Evolutionary conservation across 2,329 filamentous ascomycete genomes (phyloP).

Genomic region (Scopulariopsis brevicaulis): DNA sequence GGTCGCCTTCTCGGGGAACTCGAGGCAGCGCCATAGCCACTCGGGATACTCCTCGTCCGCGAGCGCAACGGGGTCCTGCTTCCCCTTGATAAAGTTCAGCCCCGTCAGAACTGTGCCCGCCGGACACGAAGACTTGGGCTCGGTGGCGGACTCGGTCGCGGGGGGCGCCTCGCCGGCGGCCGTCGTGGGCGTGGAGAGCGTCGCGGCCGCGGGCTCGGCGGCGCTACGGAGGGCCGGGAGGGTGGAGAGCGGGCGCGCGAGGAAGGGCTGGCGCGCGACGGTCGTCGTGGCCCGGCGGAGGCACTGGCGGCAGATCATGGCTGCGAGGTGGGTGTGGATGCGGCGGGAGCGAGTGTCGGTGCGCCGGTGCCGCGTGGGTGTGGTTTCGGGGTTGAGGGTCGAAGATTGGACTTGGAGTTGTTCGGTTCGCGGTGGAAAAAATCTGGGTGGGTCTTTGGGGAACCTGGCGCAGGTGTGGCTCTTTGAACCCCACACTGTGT

Average conservation of each 20-base stretch:
- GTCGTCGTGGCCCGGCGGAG: slow-evolving; percentile 31
- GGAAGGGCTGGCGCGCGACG: slow-evolving; percentile 11
- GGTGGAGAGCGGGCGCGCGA: slow-evolving; percentile 26
- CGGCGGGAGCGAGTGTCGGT: slow-evolving; percentile 14
- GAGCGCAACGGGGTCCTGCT: slow-evolving; percentile 60
- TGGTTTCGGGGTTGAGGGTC: neutral
- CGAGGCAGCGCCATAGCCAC: slow-evolving; percentile 69
- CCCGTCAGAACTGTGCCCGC: slow-evolving; percentile 62
- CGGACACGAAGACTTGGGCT: slow-evolving; percentile 39
- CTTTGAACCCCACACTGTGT: neutral
- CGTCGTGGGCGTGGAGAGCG: slow-evolving; percentile 21
- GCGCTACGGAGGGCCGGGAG: slow-evolving; percentile 21
- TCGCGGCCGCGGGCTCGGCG: slow-evolving; percentile 16
- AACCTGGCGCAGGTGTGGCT: neutral
- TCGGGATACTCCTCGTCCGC: slow-evolving; percentile 66
- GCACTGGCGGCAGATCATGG: slow-evolving; percentile 34
- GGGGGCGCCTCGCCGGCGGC: slow-evolving; percentile 10
- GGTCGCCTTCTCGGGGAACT: slow-evolving; percentile 43
- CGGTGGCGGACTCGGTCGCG: slow-evolving; percentile 15
- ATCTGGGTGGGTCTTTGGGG: neutral
- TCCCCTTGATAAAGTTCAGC: slow-evolving; percentile 67
- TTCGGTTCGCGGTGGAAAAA: neutral
- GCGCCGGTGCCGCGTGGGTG: neutral
- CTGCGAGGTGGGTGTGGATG: slow-evolving; percentile 8
- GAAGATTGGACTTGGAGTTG: neutral